These are phyloP conservation scores for Casuarina equisetifolia DNA, from an alignment of 306 rosid species.

Conservation along the genomic window DNA sequence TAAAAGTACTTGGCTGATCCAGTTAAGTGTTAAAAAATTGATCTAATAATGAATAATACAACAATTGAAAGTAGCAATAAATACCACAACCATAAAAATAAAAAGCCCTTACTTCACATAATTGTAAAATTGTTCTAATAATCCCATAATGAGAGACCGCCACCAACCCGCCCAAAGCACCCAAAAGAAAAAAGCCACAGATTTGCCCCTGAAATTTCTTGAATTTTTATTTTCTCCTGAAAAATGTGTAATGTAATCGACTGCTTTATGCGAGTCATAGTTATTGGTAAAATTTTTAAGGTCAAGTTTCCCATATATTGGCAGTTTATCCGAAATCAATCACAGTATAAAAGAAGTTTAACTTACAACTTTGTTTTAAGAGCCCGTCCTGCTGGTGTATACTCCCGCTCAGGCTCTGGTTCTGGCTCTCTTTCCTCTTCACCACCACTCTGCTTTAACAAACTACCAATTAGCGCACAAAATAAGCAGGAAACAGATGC, in stretches of 20 bases:
- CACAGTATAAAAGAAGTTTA: slow-evolving; percentile 21
- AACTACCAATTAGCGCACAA: slow-evolving; percentile 29
- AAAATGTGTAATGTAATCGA: background rate
- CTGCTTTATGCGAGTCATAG: slow-evolving; percentile 7
- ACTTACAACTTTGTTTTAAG: slow-evolving; percentile 82
- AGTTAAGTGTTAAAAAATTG: background rate
- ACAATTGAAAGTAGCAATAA: background rate
- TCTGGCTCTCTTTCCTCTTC: slow-evolving; percentile 78
- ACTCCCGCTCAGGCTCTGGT: slow-evolving; percentile 92
- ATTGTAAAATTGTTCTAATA: background rate
- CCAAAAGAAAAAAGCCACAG: background rate
- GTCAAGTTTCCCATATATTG: background rate
- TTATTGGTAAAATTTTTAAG: slow-evolving; percentile 6
- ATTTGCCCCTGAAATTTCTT: background rate
- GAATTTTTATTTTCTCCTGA: background rate
- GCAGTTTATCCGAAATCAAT: slow-evolving; percentile 9
- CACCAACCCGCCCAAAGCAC: background rate
- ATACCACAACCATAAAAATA: background rate
- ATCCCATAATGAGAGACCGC: background rate
- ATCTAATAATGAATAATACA: background rate
- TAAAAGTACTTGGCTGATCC: background rate
- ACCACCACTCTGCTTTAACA: slow-evolving; percentile 69
- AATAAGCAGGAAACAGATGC: background rate
- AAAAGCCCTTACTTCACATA: background rate
- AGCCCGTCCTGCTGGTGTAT: slow-evolving; percentile 98